Conservation (phyloP, 2,329 filamentous ascomycete genomes). For the Aspergillus nomiae region DNA sequence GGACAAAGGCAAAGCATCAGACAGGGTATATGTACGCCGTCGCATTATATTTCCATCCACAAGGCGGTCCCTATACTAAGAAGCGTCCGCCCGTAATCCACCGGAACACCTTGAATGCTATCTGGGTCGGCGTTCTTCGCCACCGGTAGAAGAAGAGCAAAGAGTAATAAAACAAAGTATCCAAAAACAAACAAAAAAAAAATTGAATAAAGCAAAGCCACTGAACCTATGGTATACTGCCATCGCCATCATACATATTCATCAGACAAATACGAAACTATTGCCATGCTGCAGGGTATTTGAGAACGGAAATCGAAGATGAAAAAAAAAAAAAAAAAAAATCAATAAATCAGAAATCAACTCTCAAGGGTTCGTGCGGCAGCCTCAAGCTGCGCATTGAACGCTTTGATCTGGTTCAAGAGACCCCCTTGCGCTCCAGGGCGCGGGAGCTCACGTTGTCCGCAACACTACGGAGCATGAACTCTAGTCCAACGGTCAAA, state of each 20-base stretch:
- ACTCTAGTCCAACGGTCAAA: slow-evolving; percentile 42
- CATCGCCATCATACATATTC: slow-evolving; percentile 3
- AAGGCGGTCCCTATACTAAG: not conserved
- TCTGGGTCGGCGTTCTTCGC: not conserved
- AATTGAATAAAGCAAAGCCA: not conserved
- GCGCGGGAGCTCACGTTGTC: slow-evolving; percentile 43
- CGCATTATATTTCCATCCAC: not conserved
- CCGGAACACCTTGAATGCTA: not conserved
- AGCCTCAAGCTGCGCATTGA: slow-evolving; percentile 47
- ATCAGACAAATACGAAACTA: slow-evolving; percentile 1
- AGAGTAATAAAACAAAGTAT: not conserved
- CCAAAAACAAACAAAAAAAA: not conserved
- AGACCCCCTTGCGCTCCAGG: slow-evolving; percentile 43
- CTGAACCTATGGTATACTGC: not conserved
- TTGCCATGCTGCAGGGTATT: not conserved
- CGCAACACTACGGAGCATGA: slow-evolving; percentile 44
- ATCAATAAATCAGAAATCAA: slow-evolving; percentile 8
- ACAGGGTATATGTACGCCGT: not conserved
- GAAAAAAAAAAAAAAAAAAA: slow-evolving; percentile 2
- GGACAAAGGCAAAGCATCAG: not conserved
- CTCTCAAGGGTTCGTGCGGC: slow-evolving; percentile 32
- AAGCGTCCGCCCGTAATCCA: not conserved
- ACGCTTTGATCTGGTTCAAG: slow-evolving; percentile 42
- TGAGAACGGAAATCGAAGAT: not conserved
- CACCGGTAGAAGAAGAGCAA: not conserved